phyloP scores from a whole-genome alignment of 306 rosid species.

The Senna tora region DNA sequence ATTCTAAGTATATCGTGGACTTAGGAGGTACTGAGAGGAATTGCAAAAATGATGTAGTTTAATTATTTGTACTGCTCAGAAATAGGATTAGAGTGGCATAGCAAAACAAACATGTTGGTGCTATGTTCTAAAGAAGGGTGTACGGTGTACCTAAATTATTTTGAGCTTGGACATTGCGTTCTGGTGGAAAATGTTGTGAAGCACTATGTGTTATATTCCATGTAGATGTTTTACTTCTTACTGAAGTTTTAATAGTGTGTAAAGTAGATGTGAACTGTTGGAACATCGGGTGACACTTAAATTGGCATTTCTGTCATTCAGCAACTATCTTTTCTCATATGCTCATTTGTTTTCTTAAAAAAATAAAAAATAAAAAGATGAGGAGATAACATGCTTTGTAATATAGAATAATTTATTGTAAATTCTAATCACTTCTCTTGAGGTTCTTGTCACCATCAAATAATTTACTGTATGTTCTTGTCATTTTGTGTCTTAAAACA shows the following conservation, averaged over 20 bases:
- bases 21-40: neutral
- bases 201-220: neutral
- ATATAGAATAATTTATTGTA: neutral
- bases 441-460: neutral
- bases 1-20: neutral
- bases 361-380: neutral
- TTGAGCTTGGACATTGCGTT: neutral
- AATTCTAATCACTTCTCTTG: neutral
- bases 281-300: neutral
- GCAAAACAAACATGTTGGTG: neutral
- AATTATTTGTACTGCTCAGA: neutral
- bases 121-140: neutral
- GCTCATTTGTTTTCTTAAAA: neutral
- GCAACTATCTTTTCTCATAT: neutral
- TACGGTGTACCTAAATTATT: neutral
- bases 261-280: neutral
- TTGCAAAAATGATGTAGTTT: neutral
- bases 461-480: too few species aligned
- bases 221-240: neutral
- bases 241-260: neutral
- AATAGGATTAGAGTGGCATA: neutral
- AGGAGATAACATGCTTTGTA: neutral
- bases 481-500: neutral
- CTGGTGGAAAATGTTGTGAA: slow-evolving; percentile 1
- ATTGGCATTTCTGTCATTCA: neutral